Evolutionary conservation across 129 eudicot species (phyloP), one percentile per base, ranked within the genome.

Genomic region (Deinandra increscens): DNA sequence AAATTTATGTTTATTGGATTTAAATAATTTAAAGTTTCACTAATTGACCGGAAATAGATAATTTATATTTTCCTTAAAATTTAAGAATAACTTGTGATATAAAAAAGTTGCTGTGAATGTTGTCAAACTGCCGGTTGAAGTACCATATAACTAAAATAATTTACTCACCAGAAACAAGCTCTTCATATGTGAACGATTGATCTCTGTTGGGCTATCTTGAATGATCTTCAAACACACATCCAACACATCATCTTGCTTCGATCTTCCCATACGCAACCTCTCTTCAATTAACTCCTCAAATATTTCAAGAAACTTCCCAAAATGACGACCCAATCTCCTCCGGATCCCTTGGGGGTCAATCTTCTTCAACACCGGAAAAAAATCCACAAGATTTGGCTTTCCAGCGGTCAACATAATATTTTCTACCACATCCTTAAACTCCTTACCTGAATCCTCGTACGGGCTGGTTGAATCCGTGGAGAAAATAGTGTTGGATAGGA

Each of bases 401-500:
- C 73, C 84, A 14, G 41, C 53, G 51, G 75, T 81, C 8, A 14
- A 68, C 74, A 64, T 55, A 7, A 80, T 43, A 9, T 56, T 64
- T 7, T 56, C 43, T n/a, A 76, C 44, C 55, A 59, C 36, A 41
- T 77, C 68, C 65, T 63, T 72, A 31, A 81, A 77, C 51, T 81
- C 82, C 4, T 77, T 68, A 39, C 77, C 78, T 0, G 79, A 73
- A 55, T 76, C 81, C 37, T 73, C 66, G 51, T 15, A 61, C 31
- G 81, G 82, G 61, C 72, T 76, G 0, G 73, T 59, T 44, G 73
- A 44, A 58, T 81, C 85, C 66, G 26, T 68, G 8, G 85, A 81
- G 26, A 81, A 73, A 8, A 81, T 33, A 0, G 82, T 77, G 59
- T 81, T 81, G 37, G 85, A 72, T 51, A 81, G 12, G 17, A 81